Conservation (phyloP, 768 basidiomycete species). For the Amanita rubescens region DNA sequence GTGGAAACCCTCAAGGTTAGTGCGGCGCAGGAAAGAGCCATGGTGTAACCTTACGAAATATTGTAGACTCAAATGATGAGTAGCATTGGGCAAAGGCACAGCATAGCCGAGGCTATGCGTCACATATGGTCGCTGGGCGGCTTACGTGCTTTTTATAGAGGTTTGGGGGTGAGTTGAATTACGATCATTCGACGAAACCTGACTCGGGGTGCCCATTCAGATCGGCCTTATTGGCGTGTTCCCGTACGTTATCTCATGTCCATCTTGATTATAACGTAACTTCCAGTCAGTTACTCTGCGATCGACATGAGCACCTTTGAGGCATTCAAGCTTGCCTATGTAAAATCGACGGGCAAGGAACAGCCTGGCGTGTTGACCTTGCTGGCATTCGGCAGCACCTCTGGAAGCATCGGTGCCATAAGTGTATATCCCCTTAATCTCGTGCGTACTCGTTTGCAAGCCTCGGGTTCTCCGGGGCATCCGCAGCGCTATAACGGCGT, state of each 20-base stretch:
- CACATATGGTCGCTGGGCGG: conserved; percentile 78
- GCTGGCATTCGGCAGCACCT: conserved; percentile 87
- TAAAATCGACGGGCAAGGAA: conserved; percentile 77
- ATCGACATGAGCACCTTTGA: conserved; percentile 99
- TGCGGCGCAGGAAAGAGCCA: background rate
- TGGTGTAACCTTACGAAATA: conserved; percentile 2
- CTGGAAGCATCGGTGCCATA: conserved; percentile 89
- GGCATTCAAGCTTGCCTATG: conserved; percentile 86
- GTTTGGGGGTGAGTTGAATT: conserved; percentile 64
- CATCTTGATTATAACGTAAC: background rate
- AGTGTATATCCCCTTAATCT: conserved; percentile 91
- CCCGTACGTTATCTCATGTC: conserved; percentile 47
- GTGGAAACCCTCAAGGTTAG: conserved; percentile 89
- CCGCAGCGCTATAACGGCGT: conserved; percentile 88
- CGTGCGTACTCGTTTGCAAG: conserved; percentile 90
- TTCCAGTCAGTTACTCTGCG: conserved; percentile 61
- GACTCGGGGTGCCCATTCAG: conserved; percentile 32
- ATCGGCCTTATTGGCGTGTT: conserved; percentile 95
- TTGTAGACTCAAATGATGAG: conserved; percentile 94
- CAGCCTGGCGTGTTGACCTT: conserved; percentile 86
- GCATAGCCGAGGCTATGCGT: conserved; percentile 54
- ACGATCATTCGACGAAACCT: conserved; percentile 3
- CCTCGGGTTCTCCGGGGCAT: conserved; percentile 92
- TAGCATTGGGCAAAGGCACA: conserved; percentile 55
- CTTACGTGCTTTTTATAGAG: conserved; percentile 82